These are phyloP conservation scores for Crepidotus variabilis DNA, from an alignment of 768 basidiomycete species.

Conservation along the genomic window DNA sequence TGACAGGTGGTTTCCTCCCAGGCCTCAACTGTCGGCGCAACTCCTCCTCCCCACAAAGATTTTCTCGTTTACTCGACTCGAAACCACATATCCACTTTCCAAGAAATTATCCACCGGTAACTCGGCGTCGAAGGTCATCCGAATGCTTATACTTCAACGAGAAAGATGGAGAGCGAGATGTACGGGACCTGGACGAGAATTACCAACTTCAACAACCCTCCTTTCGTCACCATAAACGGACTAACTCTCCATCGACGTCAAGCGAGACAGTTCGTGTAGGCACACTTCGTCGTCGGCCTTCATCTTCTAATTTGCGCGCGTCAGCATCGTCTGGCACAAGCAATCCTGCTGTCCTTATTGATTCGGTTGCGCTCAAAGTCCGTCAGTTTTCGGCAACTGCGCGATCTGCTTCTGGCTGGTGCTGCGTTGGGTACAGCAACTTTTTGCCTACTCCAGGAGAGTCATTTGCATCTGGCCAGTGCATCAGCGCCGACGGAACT, in stretches of 20 bases:
- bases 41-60: neutral
- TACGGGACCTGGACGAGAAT: neutral
- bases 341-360: neutral
- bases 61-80: neutral
- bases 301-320: neutral
- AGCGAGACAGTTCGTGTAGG: neutral
- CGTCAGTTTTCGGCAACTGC: constrained; percentile 9
- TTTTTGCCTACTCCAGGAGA: neutral
- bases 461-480: neutral
- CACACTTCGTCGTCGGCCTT: neutral
- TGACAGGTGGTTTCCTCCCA: constrained; percentile 8
- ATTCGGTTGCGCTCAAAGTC: constrained; percentile 5
- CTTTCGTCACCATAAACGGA: neutral
- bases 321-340: neutral
- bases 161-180: neutral
- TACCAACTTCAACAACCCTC: neutral
- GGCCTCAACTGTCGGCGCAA: constrained; percentile 7
- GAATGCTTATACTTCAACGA: neutral
- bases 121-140: neutral
- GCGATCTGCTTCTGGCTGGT: constrained; percentile 3
- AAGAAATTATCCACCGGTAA: neutral
- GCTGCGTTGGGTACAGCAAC: neutral
- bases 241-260: neutral
- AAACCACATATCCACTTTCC: constrained; percentile 1
- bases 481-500: neutral